Evolutionary conservation across 352 stramenopile species (phyloP), one percentile per base, ranked within the genome.

Genomic region (Phytopythium oedochilum): DNA sequence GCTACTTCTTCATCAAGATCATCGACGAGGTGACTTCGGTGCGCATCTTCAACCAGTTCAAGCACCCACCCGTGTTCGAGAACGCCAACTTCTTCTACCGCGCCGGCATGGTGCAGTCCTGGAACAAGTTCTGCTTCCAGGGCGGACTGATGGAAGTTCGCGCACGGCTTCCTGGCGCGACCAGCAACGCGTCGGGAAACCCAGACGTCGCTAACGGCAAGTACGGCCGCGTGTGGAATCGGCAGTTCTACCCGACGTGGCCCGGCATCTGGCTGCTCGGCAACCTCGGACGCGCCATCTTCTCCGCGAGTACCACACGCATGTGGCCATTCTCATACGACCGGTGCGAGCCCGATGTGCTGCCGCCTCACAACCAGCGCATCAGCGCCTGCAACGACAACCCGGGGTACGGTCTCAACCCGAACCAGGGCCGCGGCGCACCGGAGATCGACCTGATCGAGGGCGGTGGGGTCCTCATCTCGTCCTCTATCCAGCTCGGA

Each of bases 41-140:
- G 25, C 60, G 57, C 5, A 83, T 86, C 23, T 94, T 89, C 40
- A 78, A 97, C 44, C 64, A 61, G 53, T 82, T 75, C 51, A 65
- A 35, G 15, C 59, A 66, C n/a, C 71, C 71, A 31, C 71, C 71
- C 0, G 49, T 52, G 0, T 78, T 59, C 49, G 20, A 65, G 3
- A 63, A 70, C 35, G 53, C 56, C 3, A 57, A 59, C 22, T 76
- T 76, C 48, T 73, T 63, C 62, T 76, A 76, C 42, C 72, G 75
- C 11, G 81, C 73, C 10, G 93, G 78, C 9, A 95, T 97, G 86
- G 50, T 97, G 1, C 89, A 97, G 61, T 83, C 69, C 0, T 98
- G 91, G 91, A 97, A 97, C 62, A 97, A 97, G 49, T 98, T 98
- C 61, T 98, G 89, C 69, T 96, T 92, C 58, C 93, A 94, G 35